Conservation (phyloP, 768 basidiomycete genomes). For the Zangia roseola region DNA sequence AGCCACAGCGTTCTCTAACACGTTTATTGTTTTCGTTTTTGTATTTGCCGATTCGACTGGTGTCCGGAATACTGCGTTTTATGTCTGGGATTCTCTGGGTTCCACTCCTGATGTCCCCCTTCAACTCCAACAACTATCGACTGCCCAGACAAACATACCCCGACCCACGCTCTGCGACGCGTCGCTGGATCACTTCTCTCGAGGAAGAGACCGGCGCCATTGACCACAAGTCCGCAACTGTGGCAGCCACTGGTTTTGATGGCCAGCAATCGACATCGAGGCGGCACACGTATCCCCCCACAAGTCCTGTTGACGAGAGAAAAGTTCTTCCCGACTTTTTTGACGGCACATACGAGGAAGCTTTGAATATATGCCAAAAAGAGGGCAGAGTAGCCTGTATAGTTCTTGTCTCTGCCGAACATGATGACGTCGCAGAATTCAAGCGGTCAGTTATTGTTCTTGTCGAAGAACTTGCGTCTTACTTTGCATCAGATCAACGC, state of each 20-base stretch:
- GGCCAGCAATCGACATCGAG: constrained; percentile 46
- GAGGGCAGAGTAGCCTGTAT: constrained; percentile 77
- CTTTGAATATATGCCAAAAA: constrained; percentile 64
- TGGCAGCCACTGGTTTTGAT: constrained; percentile 39
- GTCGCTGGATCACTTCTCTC: constrained; percentile 75
- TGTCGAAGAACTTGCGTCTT: neutral
- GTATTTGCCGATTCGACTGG: constrained; percentile 57
- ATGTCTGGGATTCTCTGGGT: constrained; percentile 66
- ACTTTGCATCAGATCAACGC: constrained; percentile 51
- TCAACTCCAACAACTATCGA: constrained; percentile 46
- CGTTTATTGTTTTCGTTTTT: constrained; percentile 38
- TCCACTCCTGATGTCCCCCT: constrained; percentile 58
- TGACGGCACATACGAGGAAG: constrained; percentile 78
- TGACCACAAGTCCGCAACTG: constrained; percentile 44
- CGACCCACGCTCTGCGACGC: constrained; percentile 55
- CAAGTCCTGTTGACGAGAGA: constrained; percentile 31
- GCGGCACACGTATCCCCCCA: constrained; percentile 26
- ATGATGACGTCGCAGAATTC: constrained; percentile 86
- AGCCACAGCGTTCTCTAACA: constrained; percentile 7
- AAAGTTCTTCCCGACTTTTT: constrained; percentile 79
- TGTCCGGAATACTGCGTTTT: constrained; percentile 62
- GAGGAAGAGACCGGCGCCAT: constrained; percentile 85
- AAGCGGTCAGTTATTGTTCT: constrained; percentile 54
- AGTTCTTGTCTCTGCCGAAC: constrained; percentile 83
- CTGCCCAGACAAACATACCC: constrained; percentile 35